Evolutionary conservation across 2,329 filamentous ascomycete genomes (phyloP).

Genomic region (Didymella arachidicola): DNA sequence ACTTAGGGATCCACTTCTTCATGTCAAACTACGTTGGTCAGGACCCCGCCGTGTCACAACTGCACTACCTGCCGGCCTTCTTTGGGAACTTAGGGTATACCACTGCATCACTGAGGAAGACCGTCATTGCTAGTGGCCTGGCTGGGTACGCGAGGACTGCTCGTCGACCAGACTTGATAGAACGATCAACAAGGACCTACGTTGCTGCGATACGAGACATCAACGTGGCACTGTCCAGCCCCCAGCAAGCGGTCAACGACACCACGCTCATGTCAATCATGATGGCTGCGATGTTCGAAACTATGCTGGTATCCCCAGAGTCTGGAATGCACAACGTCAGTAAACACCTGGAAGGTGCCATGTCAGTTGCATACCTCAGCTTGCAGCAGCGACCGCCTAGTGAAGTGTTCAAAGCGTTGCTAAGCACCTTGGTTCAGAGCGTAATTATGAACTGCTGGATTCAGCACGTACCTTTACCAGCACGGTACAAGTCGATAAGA

Average conservation of each 20-base stretch:
- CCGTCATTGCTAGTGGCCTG: slow-evolving; percentile 37
- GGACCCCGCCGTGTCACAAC: slow-evolving; percentile 32
- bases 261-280: slow-evolving; percentile 37
- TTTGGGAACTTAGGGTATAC: slow-evolving; percentile 29
- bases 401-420: slow-evolving; percentile 21
- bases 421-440: slow-evolving; percentile 30
- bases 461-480: slow-evolving; percentile 31
- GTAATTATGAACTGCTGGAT: slow-evolving; percentile 41
- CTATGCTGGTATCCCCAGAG: slow-evolving; percentile 29
- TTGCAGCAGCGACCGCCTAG: slow-evolving; percentile 27
- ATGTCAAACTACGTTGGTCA: slow-evolving; percentile 39
- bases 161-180: slow-evolving; percentile 25
- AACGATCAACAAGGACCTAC: slow-evolving; percentile 32
- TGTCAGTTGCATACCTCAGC: slow-evolving; percentile 33
- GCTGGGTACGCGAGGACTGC: slow-evolving; percentile 34
- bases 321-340: slow-evolving; percentile 32
- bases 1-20: slow-evolving; percentile 41
- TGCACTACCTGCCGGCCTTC: slow-evolving; percentile 36
- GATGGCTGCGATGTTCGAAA: slow-evolving; percentile 40
- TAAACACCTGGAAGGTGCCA: slow-evolving; percentile 41
- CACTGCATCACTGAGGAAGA: slow-evolving; percentile 26
- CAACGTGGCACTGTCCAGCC: slow-evolving; percentile 29
- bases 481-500: slow-evolving; percentile 24
- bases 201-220: slow-evolving; percentile 33
- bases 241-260: slow-evolving; percentile 25